Evolutionary conservation across 2,329 filamentous ascomycete genomes (phyloP).

Genomic region (Fusarium agapanthi): DNA sequence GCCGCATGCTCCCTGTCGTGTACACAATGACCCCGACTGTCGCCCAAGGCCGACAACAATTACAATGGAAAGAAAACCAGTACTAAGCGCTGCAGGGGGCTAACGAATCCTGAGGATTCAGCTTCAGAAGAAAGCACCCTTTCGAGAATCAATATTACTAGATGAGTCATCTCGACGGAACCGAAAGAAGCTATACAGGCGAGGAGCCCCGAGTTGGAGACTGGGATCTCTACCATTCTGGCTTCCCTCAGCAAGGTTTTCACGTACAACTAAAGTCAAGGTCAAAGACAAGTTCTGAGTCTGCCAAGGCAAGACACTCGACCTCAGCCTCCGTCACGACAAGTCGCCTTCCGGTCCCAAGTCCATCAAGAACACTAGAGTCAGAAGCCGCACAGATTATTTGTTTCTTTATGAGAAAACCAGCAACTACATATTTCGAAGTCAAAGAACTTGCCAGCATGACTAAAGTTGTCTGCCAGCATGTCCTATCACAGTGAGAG

Average conservation of each 20-base stretch:
- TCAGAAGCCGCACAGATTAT: neutral
- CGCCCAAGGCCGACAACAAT: neutral
- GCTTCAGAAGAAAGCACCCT: no score
- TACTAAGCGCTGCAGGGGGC: neutral
- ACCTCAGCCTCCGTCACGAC: neutral
- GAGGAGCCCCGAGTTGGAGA: neutral
- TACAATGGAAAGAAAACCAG: neutral
- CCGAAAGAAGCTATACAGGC: neutral
- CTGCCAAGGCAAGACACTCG: no score
- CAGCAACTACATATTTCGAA: neutral
- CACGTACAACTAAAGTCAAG: neutral
- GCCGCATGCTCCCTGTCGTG: neutral
- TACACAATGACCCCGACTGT: no score
- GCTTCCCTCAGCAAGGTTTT: neutral
- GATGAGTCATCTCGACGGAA: neutral
- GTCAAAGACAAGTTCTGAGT: neutral
- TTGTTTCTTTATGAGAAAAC: no score
- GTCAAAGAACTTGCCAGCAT: neutral
- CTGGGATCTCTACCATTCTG: neutral
- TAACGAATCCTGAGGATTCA: neutral
- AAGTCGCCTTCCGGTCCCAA: neutral
- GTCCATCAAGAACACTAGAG: neutral
- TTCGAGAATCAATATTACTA: accelerated
- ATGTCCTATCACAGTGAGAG: neutral
- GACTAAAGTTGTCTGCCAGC: neutral